Evolutionary conservation across 2,329 filamentous ascomycete species (phyloP).

Genomic region (Penicillium sp.): DNA sequence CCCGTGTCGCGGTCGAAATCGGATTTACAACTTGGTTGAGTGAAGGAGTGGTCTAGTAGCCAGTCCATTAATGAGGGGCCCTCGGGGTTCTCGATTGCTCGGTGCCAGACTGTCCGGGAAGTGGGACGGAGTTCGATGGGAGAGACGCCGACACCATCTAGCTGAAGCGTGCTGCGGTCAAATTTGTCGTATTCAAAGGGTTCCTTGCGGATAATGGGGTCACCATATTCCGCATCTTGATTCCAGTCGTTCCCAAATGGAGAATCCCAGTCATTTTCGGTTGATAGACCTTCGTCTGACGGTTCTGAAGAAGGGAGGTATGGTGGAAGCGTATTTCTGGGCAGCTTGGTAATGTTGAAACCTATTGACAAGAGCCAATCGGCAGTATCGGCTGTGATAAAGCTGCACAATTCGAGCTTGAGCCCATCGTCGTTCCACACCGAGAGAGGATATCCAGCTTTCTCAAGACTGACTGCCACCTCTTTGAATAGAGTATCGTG

Average conservation of each 20-base stretch:
- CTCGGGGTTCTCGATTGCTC: slow-evolving; percentile 3
- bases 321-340: slow-evolving; percentile 2
- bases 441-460: neutral
- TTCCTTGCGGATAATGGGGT: neutral
- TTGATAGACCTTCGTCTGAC: neutral
- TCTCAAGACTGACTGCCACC: neutral
- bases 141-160: neutral
- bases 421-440: slow-evolving; percentile 8
- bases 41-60: neutral
- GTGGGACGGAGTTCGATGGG: slow-evolving; percentile 1
- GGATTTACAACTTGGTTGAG: neutral
- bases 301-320: neutral
- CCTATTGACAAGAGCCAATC: slow-evolving; percentile 1
- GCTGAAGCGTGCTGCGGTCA: neutral
- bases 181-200: neutral
- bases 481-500: neutral
- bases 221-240: neutral
- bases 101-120: slow-evolving; percentile 4
- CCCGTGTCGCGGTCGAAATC: neutral
- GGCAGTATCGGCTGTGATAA: neutral
- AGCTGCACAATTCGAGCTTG: slow-evolving; percentile 4
- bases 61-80: slow-evolving; percentile 1
- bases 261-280: neutral
- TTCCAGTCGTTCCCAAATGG: neutral
- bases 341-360: slow-evolving; percentile 3